Conservation (phyloP, 164 flowering plant genomes). For the Liriodendron chinense region DNA sequence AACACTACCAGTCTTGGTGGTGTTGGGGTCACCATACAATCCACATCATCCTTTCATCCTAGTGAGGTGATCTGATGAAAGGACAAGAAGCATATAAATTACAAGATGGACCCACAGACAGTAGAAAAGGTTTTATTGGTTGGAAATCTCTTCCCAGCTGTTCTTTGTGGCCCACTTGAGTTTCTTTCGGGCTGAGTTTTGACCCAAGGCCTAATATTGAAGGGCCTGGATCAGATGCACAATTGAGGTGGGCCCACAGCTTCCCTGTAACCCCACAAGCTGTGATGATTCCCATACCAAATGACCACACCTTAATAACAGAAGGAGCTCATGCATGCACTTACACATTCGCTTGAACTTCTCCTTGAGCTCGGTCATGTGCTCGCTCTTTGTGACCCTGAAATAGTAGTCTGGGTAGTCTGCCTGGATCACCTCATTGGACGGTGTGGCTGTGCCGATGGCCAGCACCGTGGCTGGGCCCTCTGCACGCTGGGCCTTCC, state of each 20-base stretch:
- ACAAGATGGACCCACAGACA: too few relatives aligned
- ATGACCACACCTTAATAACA: neutral
- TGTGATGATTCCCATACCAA: neutral
- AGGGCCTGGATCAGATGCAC: neutral
- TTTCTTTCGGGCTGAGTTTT: too few relatives aligned
- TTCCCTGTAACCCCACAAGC: neutral
- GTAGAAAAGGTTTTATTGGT: too few relatives aligned
- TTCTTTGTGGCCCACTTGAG: too few relatives aligned
- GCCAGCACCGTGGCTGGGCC: constrained; percentile 27
- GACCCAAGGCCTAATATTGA: too few relatives aligned
- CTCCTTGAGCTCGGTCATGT: constrained; percentile 27
- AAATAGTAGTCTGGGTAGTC: constrained; percentile 32
- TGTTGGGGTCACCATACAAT: too few relatives aligned
- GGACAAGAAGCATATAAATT: too few relatives aligned
- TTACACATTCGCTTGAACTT: constrained; percentile 30
- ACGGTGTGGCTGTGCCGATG: constrained; percentile 31
- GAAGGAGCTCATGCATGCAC: neutral
- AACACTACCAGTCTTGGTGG: too few relatives aligned
- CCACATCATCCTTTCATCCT: too few relatives aligned
- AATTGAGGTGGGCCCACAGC: too few relatives aligned
- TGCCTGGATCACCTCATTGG: constrained; percentile 20
- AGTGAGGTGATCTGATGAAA: too few relatives aligned
- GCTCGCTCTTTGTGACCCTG: constrained; percentile 31
- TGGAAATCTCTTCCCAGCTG: too few relatives aligned
- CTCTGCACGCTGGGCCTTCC: constrained; percentile 20